Evolutionary conservation across 805 yeast species (phyloP).

Genomic region (Suhomyces sp.): DNA sequence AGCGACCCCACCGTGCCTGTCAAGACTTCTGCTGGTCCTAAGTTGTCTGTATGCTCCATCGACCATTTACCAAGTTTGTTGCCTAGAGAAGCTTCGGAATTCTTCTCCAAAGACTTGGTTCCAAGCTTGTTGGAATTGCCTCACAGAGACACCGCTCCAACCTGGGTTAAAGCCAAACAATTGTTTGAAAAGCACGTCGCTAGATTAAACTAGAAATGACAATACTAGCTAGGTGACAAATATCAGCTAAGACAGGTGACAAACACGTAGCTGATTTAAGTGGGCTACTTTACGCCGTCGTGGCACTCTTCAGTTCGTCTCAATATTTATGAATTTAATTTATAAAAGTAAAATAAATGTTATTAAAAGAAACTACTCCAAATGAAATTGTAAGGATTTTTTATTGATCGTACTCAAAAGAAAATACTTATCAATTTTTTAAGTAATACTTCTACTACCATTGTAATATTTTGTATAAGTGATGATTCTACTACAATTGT

Average conservation of each 20-base stretch:
- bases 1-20: slow-evolving; percentile 87
- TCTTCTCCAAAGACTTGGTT: slow-evolving; percentile 78
- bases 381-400: too few relatives aligned
- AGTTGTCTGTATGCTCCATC: slow-evolving; percentile 86
- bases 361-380: too few relatives aligned
- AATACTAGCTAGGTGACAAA: too few relatives aligned
- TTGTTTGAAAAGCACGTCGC: slow-evolving; percentile 82
- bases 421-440: too few relatives aligned
- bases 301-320: background rate
- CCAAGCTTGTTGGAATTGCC: slow-evolving; percentile 88
- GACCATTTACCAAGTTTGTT: slow-evolving; percentile 94
- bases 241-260: background rate
- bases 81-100: slow-evolving; percentile 97
- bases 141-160: slow-evolving; percentile 76
- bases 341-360: background rate
- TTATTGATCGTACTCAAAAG: too few relatives aligned
- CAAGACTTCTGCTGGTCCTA: slow-evolving; percentile 75
- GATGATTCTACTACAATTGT: too few relatives aligned
- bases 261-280: background rate
- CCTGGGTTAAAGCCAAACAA: slow-evolving; percentile 86
- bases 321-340: background rate
- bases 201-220: slow-evolving; percentile 55
- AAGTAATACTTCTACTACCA: too few relatives aligned
- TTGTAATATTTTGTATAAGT: too few relatives aligned
- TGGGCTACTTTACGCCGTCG: background rate